A percentile compares a stretch with the other conserved stretches of the same genome.
phyloP scores from a whole-genome alignment of 371 early-diverging fungal species.

The Thermomucor indicae-seudaticae region DNA sequence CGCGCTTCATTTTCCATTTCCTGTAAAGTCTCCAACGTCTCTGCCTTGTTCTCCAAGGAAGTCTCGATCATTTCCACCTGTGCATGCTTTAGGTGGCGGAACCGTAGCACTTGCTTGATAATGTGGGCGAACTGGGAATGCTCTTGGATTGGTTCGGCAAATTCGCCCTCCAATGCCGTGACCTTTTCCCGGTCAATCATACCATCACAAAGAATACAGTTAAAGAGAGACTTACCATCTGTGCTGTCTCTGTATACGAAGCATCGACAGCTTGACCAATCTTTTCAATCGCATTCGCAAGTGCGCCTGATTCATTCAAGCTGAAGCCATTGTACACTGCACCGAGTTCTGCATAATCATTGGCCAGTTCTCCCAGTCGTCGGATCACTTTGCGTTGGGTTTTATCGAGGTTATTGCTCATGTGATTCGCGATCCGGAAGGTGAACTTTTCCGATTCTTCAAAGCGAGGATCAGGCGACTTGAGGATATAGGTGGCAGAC shows the following conservation, averaged over 20 bases:
- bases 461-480: conserved; percentile 72
- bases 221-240: conserved; percentile 45
- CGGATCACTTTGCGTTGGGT: conserved; percentile 66
- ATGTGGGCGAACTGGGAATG: conserved; percentile 83
- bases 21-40: conserved; percentile 61
- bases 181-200: conserved; percentile 3
- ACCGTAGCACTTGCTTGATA: conserved; percentile 81
- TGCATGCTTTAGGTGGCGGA: conserved; percentile 81
- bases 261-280: conserved; percentile 90
- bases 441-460: conserved; percentile 79
- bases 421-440: conserved; percentile 67
- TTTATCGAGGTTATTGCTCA: conserved; percentile 66
- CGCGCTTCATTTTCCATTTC: conserved; percentile 82
- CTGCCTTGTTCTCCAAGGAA: conserved; percentile 67
- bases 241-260: conserved; percentile 69
- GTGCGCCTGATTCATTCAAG: conserved; percentile 67
- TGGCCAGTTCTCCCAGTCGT: conserved; percentile 63
- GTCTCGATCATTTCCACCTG: conserved; percentile 79
- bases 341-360: conserved; percentile 87
- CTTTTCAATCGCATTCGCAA: conserved; percentile 84
- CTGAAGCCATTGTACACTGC: conserved; percentile 93
- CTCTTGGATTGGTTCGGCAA: conserved; percentile 83
- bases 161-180: conserved; percentile 67
- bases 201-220: neutral
- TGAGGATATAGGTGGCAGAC: conserved; percentile 52